Evolutionary conservation across 257 asterid species (phyloP).

Genomic region (Forsythia suspensa): DNA sequence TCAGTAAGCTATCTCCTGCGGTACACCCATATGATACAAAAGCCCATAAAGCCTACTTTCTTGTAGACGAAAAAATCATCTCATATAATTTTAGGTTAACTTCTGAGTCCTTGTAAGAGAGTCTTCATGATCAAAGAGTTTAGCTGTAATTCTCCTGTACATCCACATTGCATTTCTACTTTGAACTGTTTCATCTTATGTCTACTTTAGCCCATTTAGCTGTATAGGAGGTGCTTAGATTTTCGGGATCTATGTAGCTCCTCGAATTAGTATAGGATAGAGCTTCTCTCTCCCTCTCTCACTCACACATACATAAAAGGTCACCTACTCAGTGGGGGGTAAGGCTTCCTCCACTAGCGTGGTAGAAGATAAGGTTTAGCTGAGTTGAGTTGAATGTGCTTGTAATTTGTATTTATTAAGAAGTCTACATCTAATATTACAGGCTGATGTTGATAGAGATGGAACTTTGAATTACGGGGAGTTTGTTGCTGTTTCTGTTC

Average conservation of each 20-base stretch:
- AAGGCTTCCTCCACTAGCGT: background rate
- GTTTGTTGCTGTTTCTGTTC: conserved; percentile 58
- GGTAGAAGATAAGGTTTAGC: background rate
- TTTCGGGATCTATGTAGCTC: background rate
- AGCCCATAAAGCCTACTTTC: no score
- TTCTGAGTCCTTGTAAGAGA: background rate
- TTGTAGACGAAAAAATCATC: no score
- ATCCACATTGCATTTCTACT: background rate
- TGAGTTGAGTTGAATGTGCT: background rate
- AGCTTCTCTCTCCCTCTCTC: no score
- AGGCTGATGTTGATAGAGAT: conserved; percentile 66
- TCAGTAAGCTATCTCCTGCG: no score
- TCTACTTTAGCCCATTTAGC: background rate
- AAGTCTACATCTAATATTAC: conserved; percentile 1
- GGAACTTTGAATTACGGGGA: conserved; percentile 53
- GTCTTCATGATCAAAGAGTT: background rate
- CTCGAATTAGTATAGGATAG: no score
- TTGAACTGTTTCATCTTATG: no score
- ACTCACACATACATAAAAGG: background rate
- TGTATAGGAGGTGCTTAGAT: background rate
- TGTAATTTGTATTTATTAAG: background rate
- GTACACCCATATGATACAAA: no score
- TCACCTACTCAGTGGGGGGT: background rate
- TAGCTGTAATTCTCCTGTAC: background rate
- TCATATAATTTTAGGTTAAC: background rate